Evolutionary conservation across 768 basidiomycete species (phyloP), one percentile per base, ranked within the genome.

Genomic region (Candolleomyces aberdarensis): DNA sequence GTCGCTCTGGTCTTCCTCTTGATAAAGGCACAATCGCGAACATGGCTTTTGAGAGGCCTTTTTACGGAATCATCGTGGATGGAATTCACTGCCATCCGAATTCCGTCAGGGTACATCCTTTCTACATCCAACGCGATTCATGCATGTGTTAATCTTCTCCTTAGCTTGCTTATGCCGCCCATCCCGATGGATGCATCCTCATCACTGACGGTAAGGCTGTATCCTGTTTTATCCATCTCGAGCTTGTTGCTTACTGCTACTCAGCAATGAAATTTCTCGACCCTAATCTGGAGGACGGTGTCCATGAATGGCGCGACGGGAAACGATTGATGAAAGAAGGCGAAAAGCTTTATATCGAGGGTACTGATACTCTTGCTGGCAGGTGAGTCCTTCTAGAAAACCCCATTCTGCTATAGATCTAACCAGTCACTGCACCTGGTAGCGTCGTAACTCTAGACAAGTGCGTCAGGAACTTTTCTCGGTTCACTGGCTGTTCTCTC

Each of bases 1-100:
- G 26, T 26, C 26, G 26, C 26, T 26, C 69, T 41, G 73, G 72
- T 60, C 67, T 75, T 62, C 79, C 74, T 67, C 75, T 83, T 22
- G 78, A 81, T 40, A 83, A 83, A 64, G 82, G 80, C 7, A 71
- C 78, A 55, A 71, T 81, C 11, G 78, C 81, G 46, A 79, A 80
- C 65, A 85, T 86, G 74, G 79, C 76, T 4, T 83, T 84, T 62
- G 75, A 76, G 60, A 77, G 92, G 63, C 94, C 94, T 14, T 96
- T 85, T 73, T 96, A 92, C 67, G 92, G 89, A 57, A 76, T 96
- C 57, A 96, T 96, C 63, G 93, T 93, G 7, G 94, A 96, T 70
- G 94, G 94, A 0, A 85, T 94, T 57, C 94, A 96, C 69, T 91
- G 86, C 13, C 94, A 96, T 72, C 94, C 94, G 15, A 92, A 94